Percentiles rank a stretch among this genome's conserved stretches.
These are phyloP conservation scores for Paraleonurus japonicus DNA, from an alignment of 257 asterid genomes.

Conservation along the genomic window DNA sequence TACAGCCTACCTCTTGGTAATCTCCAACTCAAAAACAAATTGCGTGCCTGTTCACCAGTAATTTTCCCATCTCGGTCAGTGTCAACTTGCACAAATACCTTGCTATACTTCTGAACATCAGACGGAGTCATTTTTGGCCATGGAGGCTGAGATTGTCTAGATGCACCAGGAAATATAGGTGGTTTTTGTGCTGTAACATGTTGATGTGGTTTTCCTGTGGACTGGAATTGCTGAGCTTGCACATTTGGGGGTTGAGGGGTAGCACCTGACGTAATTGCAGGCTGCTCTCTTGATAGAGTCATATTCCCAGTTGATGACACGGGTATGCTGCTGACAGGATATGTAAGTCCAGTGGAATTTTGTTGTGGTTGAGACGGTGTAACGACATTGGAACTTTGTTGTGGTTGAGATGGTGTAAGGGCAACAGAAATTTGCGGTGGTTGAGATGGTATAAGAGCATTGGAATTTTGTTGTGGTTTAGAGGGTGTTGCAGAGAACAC, in stretches of 20 bases:
- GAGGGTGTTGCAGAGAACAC: constrained; percentile 51
- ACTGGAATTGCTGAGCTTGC: constrained; percentile 53
- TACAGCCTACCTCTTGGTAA: constrained; percentile 69
- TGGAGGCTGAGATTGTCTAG: constrained; percentile 63
- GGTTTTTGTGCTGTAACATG: constrained; percentile 44
- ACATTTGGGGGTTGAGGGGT: constrained; percentile 42
- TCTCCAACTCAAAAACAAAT: constrained; percentile 95
- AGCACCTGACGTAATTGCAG: constrained; percentile 39
- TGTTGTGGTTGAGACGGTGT: constrained; percentile 29
- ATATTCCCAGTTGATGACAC: constrained; percentile 42
- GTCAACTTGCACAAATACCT: constrained; percentile 91
- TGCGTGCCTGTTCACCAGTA: constrained; percentile 88
- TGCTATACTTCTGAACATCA: constrained; percentile 84
- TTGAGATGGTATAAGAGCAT: constrained; percentile 23
- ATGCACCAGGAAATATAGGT: constrained; percentile 46
- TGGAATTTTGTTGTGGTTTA: constrained; percentile 45
- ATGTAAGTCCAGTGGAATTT: constrained; percentile 32
- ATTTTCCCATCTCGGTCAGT: constrained; percentile 93
- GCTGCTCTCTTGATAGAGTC: constrained; percentile 44
- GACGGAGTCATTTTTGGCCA: constrained; percentile 89
- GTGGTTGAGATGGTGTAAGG: constrained; percentile 43
- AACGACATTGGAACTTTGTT: constrained; percentile 36
- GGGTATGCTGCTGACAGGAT: constrained; percentile 43
- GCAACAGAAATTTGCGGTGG: constrained; percentile 34
- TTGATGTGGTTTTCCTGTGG: constrained; percentile 52